Conservation (phyloP, 345 rosid species). For the Fremontodendron californicum region DNA sequence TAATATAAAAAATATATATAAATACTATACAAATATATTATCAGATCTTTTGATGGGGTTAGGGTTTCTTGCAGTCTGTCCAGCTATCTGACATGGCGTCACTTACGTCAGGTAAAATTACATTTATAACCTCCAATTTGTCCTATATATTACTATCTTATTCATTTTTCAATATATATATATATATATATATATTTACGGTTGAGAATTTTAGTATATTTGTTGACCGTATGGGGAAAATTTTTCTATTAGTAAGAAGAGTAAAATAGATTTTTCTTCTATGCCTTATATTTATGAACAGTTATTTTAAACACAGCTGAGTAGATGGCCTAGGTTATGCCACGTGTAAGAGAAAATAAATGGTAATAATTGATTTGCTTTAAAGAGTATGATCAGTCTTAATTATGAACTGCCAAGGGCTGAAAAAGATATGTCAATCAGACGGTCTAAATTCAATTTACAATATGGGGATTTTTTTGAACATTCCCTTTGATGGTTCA, state of each 20-base stretch:
- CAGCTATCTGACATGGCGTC: constrained; percentile 12
- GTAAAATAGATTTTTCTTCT: not conserved
- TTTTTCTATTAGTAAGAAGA: not conserved
- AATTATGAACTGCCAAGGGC: not conserved
- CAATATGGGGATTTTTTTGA: too few species aligned
- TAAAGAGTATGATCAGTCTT: not conserved
- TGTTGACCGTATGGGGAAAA: not conserved
- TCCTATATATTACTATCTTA: not conserved
- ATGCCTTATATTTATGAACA: not conserved
- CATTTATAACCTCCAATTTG: not conserved
- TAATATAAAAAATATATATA: too few species aligned
- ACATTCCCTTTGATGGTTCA: not conserved
- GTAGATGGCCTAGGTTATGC: not conserved
- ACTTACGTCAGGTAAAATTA: constrained; percentile 11
- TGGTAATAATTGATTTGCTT: not conserved
- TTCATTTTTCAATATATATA: not conserved
- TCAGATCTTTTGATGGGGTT: too few species aligned
- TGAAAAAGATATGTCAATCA: not conserved
- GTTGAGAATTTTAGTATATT: not conserved
- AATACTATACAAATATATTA: too few species aligned
- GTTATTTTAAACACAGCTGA: not conserved
- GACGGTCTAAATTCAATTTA: too few species aligned
- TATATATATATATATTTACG: too few species aligned
- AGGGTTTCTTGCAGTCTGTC: constrained; percentile 9
- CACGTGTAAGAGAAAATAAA: not conserved